phyloP scores from a whole-genome alignment of 2,329 filamentous ascomycete species.

The Trichophyton rubrum region DNA sequence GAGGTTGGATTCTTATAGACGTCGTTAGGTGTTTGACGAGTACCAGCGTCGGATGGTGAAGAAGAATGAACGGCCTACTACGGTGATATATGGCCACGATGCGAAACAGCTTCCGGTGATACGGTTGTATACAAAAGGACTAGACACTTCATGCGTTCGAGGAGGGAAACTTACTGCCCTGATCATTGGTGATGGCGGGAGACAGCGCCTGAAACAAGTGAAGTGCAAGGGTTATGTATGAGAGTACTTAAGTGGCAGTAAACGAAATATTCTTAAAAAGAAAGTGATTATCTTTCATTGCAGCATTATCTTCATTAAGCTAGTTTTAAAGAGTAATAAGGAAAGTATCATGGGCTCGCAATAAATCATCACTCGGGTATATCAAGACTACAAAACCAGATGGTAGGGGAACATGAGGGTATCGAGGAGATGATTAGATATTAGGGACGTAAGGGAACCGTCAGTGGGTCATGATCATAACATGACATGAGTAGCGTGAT shows the following conservation, averaged over 20 bases:
- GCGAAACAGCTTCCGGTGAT: constrained; percentile 57
- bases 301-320: neutral
- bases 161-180: constrained; percentile 66
- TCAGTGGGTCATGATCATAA: constrained; percentile 3
- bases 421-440: constrained; percentile 1
- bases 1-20: neutral
- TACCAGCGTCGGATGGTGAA: constrained; percentile 24
- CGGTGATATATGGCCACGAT: constrained; percentile 82
- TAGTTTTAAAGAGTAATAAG: neutral
- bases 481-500: neutral
- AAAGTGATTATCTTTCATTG: neutral
- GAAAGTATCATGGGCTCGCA: neutral
- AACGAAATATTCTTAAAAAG: neutral
- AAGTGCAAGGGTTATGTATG: constrained; percentile 23
- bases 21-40: constrained; percentile 39
- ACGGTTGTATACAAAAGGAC: constrained; percentile 61
- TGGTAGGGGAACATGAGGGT: neutral
- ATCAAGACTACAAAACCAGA: neutral
- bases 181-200: constrained; percentile 50
- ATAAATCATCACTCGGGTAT: neutral
- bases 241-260: neutral
- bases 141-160: constrained; percentile 72
- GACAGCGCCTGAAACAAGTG: constrained; percentile 32
- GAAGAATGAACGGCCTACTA: constrained; percentile 36
- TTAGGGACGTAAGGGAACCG: neutral